phyloP scores from a whole-genome alignment of 2,329 filamentous ascomycete species.

The Colletotrichum musicola region DNA sequence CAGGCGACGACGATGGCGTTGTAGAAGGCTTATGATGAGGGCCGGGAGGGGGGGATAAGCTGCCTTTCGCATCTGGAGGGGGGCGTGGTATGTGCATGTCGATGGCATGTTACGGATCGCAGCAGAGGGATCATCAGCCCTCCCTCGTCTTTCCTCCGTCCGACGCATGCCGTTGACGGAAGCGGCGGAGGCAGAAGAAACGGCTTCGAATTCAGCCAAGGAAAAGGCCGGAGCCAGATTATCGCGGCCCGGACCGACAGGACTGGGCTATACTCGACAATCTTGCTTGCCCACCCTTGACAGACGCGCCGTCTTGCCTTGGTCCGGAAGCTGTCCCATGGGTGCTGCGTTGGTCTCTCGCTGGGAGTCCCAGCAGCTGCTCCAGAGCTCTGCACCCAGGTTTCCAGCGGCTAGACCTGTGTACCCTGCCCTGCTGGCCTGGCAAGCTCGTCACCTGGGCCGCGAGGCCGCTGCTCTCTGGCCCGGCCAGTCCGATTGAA shows the following conservation, averaged over 20 bases:
- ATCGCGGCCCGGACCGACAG: constrained; percentile 48
- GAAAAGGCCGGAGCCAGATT: constrained; percentile 21
- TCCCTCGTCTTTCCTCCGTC: constrained; percentile 11
- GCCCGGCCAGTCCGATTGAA: constrained; percentile 24
- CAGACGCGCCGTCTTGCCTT: constrained; percentile 1
- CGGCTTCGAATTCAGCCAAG: not conserved
- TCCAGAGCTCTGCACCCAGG: constrained; percentile 8
- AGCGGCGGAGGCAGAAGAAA: not conserved
- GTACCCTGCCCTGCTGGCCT: constrained; percentile 29
- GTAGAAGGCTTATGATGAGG: not conserved
- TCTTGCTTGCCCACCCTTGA: constrained; percentile 17
- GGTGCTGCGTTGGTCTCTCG: constrained; percentile 19
- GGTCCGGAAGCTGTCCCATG: constrained; percentile 7
- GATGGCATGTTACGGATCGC: constrained; percentile 19
- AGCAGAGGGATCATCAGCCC: constrained; percentile 8
- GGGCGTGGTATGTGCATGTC: constrained; percentile 17
- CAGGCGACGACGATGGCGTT: constrained; percentile 43
- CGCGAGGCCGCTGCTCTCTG: constrained; percentile 5
- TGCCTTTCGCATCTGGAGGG: constrained; percentile 1
- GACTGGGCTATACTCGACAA: constrained; percentile 29
- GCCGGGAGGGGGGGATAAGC: not conserved
- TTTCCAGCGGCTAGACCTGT: constrained; percentile 40
- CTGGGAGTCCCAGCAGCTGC: not conserved
- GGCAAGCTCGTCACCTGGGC: not conserved
- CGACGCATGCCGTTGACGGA: not conserved